Base-by-base conservation (phyloP, 306 rosid species). In the Pyrus communis region DNA sequence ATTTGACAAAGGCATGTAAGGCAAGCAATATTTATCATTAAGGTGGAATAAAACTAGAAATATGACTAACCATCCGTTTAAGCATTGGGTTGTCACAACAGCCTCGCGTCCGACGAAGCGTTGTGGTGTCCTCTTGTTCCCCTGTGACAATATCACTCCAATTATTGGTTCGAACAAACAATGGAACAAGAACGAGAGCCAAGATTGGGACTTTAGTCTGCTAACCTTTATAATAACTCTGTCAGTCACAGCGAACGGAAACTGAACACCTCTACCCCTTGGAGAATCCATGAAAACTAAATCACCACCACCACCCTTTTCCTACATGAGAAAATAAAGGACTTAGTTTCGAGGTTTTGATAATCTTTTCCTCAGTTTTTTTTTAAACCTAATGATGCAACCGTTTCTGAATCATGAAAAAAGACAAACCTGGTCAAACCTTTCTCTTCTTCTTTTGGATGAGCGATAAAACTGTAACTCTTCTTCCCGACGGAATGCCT, bases 21-120 rank as follows among this genome's bases (percentile, higher is more conserved):
- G 27, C 71, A 67, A 18, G 71, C 19, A 11, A 23, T 31, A 18
- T 31, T 45, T 40, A 55, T 21, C 6, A 60, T 67, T 25, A 8
- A 30, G 51, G 40, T 60, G 13, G 42, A 59, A 30, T 62, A 61
- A 17, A 75, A 58, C 10, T 61, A 21, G 62, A 49, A 19, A 75
- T 80, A 77, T 73, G 74, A 79, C 97, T 81, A 63, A 96, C 99
- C 99, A 96, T 89, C 99, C 99, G 77, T 96, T 96, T 67, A 96
- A 84, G 91, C 99, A 96, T 81, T 96, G 99, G 52, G 99, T 92
- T 77, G 99, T 96, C 60, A 96, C 99, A 80, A 96, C 85, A 78
- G 99, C 99, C 87, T 96, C 97, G 2, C 99, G 91, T 59, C 99
- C 99, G 63, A 96, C 98, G 80, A 96, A 96, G 57, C 99, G 97